Evolutionary conservation across 2,329 filamentous ascomycete genomes (phyloP), one percentile per base, ranked within the genome.

Genomic region (Monilinia aucupariae): DNA sequence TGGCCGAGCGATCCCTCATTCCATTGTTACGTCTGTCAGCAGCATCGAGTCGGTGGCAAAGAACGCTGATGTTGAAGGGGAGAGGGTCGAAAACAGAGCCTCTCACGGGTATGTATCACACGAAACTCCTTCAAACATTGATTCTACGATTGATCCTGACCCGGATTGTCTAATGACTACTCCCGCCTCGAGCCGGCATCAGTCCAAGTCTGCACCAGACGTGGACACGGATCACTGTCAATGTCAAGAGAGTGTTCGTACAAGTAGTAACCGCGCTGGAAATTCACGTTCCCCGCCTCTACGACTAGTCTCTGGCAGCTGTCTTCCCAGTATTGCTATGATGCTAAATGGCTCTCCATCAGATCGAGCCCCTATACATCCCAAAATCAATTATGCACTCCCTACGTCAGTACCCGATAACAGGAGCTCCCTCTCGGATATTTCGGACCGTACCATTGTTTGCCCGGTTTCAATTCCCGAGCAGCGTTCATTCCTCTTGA

Each of bases 401-500:
- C 30, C 54, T 12, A 34, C n/a, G 47, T 22, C 54, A 47, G 34
- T 9, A 47, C 10, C 30, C 4, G 54, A 37, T 30, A 25, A 41
- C 34, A 54, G 22, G 13, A 60, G 64, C 9, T 52, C 56, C n/a
- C 60, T 64, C 15, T 66, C 67, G 8, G 41, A 58, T 39, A 48
- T 30, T 30, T 66, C 64, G 2, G 41, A 56, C 30, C n/a, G 37
- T 22, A 64, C 60, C 20, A 27, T 65, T 15, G 48, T 58, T 22
- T 34, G 54, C 30, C n/a, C 64, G 1, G 55, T 64, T 15, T 51
- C 51, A 32, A 61, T 63, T n/a, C 34, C 32, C 12, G 65, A 64
- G 51, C 51, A 65, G n/a, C 65, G 65, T 53, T 60, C 39, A 34
- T 63, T 47, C 22, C 54, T 68, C 17, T 41, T 68, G 53, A 67